phyloP scores from a whole-genome alignment of 768 basidiomycete species.

The Phaeotremella skinneri region DNA sequence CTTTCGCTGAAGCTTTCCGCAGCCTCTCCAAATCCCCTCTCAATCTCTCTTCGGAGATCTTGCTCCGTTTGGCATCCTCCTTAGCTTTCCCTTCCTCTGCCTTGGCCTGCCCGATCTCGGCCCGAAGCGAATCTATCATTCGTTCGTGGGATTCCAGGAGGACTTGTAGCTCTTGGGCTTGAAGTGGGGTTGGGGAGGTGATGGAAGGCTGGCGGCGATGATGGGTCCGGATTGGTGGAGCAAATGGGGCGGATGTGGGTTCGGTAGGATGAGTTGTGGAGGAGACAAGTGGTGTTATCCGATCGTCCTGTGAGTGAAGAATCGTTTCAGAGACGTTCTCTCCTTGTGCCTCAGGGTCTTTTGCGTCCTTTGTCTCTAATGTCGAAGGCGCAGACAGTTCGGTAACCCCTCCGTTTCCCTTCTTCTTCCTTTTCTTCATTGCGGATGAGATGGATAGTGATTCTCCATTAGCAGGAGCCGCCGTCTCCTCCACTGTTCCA shows the following conservation, averaged over 20 bases:
- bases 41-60: conserved; percentile 23
- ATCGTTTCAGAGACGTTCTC: too few relatives aligned
- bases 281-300: too few relatives aligned
- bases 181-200: not conserved
- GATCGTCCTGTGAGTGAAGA: too few relatives aligned
- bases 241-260: not conserved
- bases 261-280: not conserved
- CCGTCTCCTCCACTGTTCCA: too few relatives aligned
- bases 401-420: not conserved
- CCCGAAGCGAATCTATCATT: conserved; percentile 37
- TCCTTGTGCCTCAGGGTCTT: too few relatives aligned
- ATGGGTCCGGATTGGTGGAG: conserved; percentile 18
- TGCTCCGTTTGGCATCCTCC: conserved; percentile 25
- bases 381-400: too few relatives aligned
- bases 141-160: conserved; percentile 35
- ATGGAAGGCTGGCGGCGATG: conserved; percentile 7
- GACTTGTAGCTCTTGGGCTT: conserved; percentile 28
- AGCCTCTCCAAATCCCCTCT: conserved; percentile 26
- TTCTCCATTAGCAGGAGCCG: too few relatives aligned
- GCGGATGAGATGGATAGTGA: too few relatives aligned
- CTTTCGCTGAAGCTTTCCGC: conserved; percentile 6
- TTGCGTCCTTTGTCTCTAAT: too few relatives aligned
- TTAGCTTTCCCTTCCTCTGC: conserved; percentile 38
- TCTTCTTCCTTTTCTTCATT: not conserved
- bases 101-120: conserved; percentile 40